phyloP scores from a whole-genome alignment of 306 rosid species.

The Senna tora region DNA sequence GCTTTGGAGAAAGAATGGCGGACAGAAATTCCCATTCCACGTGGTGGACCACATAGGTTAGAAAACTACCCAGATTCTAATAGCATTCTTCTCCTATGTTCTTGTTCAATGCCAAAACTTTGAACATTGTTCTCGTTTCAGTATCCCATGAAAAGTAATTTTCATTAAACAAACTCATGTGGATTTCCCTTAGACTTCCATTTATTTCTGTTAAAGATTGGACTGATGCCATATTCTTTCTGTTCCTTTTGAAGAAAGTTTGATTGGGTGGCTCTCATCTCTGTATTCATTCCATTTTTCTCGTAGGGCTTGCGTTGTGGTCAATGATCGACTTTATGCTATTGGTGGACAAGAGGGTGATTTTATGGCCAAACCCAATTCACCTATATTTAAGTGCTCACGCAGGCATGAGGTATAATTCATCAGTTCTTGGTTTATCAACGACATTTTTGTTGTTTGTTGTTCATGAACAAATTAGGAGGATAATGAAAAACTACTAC shows the following conservation, averaged over 20 bases:
- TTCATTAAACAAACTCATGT: not conserved
- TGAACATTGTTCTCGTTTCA: slow-evolving; percentile 21
- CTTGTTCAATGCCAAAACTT: slow-evolving; percentile 20
- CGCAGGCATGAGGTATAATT: slow-evolving; percentile 79
- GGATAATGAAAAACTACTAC: too few species aligned
- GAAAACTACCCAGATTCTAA: slow-evolving; percentile 26
- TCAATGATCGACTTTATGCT: slow-evolving; percentile 63
- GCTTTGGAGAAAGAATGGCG: slow-evolving; percentile 74
- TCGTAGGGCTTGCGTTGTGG: slow-evolving; percentile 73
- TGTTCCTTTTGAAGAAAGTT: slow-evolving; percentile 11
- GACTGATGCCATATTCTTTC: slow-evolving; percentile 8
- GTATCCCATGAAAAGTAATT: not conserved
- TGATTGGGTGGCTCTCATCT: slow-evolving; percentile 22
- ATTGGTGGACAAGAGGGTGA: slow-evolving; percentile 99
- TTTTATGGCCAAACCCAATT: slow-evolving; percentile 94
- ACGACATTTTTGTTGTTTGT: not conserved
- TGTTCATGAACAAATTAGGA: not conserved
- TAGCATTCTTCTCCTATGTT: not conserved
- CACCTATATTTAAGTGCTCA: slow-evolving; percentile 93
- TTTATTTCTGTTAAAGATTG: slow-evolving; percentile 20
- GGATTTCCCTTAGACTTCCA: not conserved
- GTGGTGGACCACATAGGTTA: slow-evolving; percentile 97
- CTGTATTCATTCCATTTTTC: slow-evolving; percentile 25
- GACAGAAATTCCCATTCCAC: slow-evolving; percentile 80
- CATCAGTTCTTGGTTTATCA: slow-evolving; percentile 4